Base-by-base conservation (phyloP, 148 eudicot species). In the Agrostemma githago region DNA sequence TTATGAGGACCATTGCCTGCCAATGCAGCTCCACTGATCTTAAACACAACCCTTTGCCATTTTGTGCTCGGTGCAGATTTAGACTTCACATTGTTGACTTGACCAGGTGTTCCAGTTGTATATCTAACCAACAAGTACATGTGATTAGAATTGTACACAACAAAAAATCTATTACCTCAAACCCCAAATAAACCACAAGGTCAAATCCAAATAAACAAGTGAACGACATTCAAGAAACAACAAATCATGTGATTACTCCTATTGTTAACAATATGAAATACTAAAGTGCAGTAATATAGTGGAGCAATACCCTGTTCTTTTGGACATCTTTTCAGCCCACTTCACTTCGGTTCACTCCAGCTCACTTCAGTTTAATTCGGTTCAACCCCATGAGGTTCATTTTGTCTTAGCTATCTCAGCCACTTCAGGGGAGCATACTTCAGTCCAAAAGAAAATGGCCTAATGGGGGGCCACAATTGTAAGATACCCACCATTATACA, bases 21-120 rank as follows among this genome's bases (percentile, higher is more conserved):
- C 77, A 96, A 84, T 73, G 99, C 89, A 84, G 92, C 85, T 76
- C 99, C 99, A 66, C 99, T 92, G 74, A 96, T 90, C 85, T 92
- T 96, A 69, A 96, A 87, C 67, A 96, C 90, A 57, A 96, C 99
- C 85, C 99, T 92, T 76, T 92, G 89, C 99, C 99, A 92, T 83
- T 90, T 90, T 43, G 86, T 84, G 62, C 63, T 89, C 57, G 84
- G 57, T 57, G 83, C 68, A 70, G 94, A 65, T 85, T 92, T 96
- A 67, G 87, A 72, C 85, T 95, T 95, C 67, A 82, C 39, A 65
- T 71, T 86, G 73, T 63, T 85, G 68, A 84, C 77, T 72, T 82
- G 96, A 62, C 82, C 88, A 62, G 84, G 69, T 54, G 87, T 82
- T 66, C 87, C 79, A 41, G 80, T 66, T 65, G 88, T 78, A 84